phyloP scores from a whole-genome alignment of 2,329 filamentous ascomycete genomes.

The Metarhizium rileyi region DNA sequence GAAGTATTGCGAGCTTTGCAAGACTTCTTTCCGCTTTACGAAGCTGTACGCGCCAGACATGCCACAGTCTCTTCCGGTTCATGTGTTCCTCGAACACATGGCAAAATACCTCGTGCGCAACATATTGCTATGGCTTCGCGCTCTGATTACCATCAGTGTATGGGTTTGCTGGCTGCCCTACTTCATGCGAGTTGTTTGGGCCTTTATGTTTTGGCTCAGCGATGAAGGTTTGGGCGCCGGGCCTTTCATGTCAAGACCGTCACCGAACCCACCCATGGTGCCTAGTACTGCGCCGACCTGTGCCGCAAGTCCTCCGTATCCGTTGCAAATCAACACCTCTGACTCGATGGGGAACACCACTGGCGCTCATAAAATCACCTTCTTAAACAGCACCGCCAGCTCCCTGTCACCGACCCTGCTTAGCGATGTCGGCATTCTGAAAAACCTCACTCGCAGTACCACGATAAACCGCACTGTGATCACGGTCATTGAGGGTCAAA shows the following conservation, averaged over 20 bases:
- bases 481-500: constrained; percentile 79
- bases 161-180: constrained; percentile 88
- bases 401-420: constrained; percentile 33
- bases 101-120: constrained; percentile 62
- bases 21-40: constrained; percentile 95
- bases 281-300: not conserved
- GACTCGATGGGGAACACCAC: constrained; percentile 7
- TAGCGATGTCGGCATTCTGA: constrained; percentile 46
- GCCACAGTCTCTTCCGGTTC: constrained; percentile 71
- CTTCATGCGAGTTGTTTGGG: constrained; percentile 85
- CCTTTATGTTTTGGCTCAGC: constrained; percentile 87
- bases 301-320: not conserved
- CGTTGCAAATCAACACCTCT: constrained; percentile 1
- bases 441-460: constrained; percentile 57
- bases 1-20: constrained; percentile 99
- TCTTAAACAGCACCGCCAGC: constrained; percentile 6
- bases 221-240: constrained; percentile 54
- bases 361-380: constrained; percentile 8
- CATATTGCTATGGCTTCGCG: constrained; percentile 68
- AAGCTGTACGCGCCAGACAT: constrained; percentile 94
- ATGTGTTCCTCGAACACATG: constrained; percentile 73
- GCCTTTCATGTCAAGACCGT: constrained; percentile 12
- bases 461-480: constrained; percentile 70
- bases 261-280: not conserved
- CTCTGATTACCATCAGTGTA: constrained; percentile 67